These are phyloP conservation scores for Nigrograna mackinnonii DNA, from an alignment of 2,329 filamentous ascomycete species.

Conservation along the genomic window DNA sequence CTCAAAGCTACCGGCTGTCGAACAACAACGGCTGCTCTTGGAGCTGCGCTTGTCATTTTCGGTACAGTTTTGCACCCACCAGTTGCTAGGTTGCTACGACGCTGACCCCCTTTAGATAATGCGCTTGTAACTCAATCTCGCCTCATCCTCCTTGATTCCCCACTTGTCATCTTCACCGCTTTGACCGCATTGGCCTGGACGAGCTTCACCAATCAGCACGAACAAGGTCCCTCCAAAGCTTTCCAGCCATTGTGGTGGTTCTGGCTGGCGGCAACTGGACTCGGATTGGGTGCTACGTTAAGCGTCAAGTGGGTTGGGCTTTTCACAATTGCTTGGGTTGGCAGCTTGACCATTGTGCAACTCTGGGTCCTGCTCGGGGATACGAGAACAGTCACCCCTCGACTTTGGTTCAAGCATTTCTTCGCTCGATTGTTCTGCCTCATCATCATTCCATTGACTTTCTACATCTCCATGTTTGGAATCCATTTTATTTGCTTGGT, in stretches of 20 bases:
- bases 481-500: slow-evolving; percentile 93
- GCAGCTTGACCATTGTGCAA: slow-evolving; percentile 84
- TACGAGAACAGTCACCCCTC: slow-evolving; percentile 79
- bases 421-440: slow-evolving; percentile 89
- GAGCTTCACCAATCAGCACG: slow-evolving; percentile 95
- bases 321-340: slow-evolving; percentile 98
- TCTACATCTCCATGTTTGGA: slow-evolving; percentile 96
- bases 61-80: slow-evolving; percentile 64
- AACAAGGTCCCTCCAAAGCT: slow-evolving; percentile 84
- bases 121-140: slow-evolving; percentile 93
- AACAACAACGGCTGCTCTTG: slow-evolving; percentile 81
- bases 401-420: slow-evolving; percentile 91
- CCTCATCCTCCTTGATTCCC: slow-evolving; percentile 93
- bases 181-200: slow-evolving; percentile 88
- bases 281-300: slow-evolving; percentile 84
- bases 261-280: slow-evolving; percentile 85
- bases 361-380: slow-evolving; percentile 95
- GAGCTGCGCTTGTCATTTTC: slow-evolving; percentile 86
- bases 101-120: slow-evolving; percentile 68
- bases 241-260: slow-evolving; percentile 97
- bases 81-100: too few species aligned
- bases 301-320: slow-evolving; percentile 99
- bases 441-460: slow-evolving; percentile 82
- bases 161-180: slow-evolving; percentile 89
- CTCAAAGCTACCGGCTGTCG: slow-evolving; percentile 89